These are phyloP conservation scores for Podaxis sp. DNA, from an alignment of 768 basidiomycete species.

Conservation along the genomic window DNA sequence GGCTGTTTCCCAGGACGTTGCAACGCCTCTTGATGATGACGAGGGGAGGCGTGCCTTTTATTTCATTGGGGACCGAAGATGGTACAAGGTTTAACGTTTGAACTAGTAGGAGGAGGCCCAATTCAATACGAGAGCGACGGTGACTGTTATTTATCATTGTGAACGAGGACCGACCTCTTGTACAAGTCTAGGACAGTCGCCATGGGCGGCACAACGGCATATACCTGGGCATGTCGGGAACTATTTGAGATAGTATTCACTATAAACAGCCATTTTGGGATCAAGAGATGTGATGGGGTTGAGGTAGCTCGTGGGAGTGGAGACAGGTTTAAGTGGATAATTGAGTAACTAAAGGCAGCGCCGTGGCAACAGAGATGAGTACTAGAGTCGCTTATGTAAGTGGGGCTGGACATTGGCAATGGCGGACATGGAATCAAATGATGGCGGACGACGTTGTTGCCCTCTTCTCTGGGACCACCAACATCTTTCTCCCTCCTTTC, in stretches of 20 bases:
- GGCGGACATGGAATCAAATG: conserved; percentile 1
- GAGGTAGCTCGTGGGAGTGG: conserved; percentile 2
- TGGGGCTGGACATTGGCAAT: neutral
- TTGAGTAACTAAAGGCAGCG: neutral
- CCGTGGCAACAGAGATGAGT: conserved; percentile 14
- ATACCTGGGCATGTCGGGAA: conserved; percentile 14
- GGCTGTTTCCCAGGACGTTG: neutral
- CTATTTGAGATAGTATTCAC: neutral
- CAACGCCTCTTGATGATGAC: conserved; percentile 43
- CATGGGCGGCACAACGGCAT: conserved; percentile 21
- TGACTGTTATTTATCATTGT: neutral
- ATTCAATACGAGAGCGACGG: neutral
- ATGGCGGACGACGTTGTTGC: conserved; percentile 6
- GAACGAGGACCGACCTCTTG: neutral
- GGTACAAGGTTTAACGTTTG: conserved; percentile 59
- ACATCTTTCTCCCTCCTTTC: conserved; percentile 18
- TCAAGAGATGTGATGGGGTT: conserved; percentile 8
- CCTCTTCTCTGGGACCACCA: conserved; percentile 14
- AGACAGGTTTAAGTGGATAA: neutral
- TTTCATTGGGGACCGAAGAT: conserved; percentile 57
- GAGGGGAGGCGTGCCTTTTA: conserved; percentile 56
- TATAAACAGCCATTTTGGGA: neutral
- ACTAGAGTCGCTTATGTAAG: conserved; percentile 14
- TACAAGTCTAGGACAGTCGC: neutral
- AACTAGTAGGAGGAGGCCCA: conserved; percentile 14